These are phyloP conservation scores for Viridothelium virens DNA, from an alignment of 495 filamentous ascomycete species.

Conservation along the genomic window DNA sequence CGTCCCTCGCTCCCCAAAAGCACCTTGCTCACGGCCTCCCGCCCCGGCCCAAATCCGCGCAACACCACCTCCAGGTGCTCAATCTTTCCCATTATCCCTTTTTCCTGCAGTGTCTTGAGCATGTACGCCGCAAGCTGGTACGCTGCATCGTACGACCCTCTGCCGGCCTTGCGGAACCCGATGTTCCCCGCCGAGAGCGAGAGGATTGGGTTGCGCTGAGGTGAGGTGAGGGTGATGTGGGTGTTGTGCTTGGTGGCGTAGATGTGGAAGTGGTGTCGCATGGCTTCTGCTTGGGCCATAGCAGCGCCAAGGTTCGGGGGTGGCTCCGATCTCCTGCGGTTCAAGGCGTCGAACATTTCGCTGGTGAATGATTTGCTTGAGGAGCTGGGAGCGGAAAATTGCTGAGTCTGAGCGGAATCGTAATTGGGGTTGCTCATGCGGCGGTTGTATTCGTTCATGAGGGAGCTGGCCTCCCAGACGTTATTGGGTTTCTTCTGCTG, in stretches of 20 bases:
- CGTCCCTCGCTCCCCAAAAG: slow-evolving; percentile 78
- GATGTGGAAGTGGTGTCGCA: slow-evolving; percentile 79
- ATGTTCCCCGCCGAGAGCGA: slow-evolving; percentile 73
- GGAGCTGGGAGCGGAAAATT: too few relatives aligned
- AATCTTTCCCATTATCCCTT: slow-evolving; percentile 54
- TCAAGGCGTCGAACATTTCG: neutral
- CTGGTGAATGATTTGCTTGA: neutral
- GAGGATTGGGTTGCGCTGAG: slow-evolving; percentile 67
- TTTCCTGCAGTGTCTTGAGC: slow-evolving; percentile 68
- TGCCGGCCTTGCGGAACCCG: slow-evolving; percentile 70
- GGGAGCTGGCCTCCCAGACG: neutral
- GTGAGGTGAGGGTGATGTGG: slow-evolving; percentile 77
- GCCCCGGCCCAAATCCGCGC: slow-evolving; percentile 73
- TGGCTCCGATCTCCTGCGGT: too few relatives aligned
- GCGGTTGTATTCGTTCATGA: neutral
- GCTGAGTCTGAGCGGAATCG: too few relatives aligned
- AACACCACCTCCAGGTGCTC: slow-evolving; percentile 65
- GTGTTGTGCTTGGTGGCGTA: slow-evolving; percentile 85
- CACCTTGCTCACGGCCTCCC: slow-evolving; percentile 84
- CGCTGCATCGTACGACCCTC: slow-evolving; percentile 82
- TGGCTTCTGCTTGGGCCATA: too few relatives aligned
- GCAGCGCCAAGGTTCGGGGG: too few relatives aligned
- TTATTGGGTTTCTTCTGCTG: neutral
- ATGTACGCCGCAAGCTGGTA: slow-evolving; percentile 79
- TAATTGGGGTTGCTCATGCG: neutral